Evolutionary conservation across 768 basidiomycete genomes (phyloP).

Genomic region (Gyrodon lividus): DNA sequence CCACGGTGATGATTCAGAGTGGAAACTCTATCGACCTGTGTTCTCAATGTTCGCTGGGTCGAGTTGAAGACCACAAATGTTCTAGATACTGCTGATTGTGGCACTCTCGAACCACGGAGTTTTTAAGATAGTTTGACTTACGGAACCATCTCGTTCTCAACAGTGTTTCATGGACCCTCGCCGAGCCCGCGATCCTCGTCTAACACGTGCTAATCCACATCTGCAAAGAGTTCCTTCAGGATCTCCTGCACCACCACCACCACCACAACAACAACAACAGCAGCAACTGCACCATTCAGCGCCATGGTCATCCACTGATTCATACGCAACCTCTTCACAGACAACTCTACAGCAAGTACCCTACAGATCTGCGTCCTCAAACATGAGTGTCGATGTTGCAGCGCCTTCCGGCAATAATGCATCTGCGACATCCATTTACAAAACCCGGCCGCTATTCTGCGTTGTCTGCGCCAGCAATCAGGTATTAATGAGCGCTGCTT

Average conservation of each 20-base stretch:
- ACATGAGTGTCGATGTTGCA: conserved; percentile 2
- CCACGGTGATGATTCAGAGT: conserved; percentile 84
- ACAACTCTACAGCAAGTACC: conserved; percentile 15
- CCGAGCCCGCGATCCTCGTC: conserved; percentile 76
- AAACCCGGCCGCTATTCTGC: conserved; percentile 83
- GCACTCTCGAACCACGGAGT: conserved; percentile 13
- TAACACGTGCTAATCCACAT: conserved; percentile 69
- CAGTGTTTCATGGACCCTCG: conserved; percentile 67
- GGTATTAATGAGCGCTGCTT: conserved; percentile 40
- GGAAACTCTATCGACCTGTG: conserved; percentile 79
- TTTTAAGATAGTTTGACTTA: conserved; percentile 15
- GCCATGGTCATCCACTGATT: conserved; percentile 22
- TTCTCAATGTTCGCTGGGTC: conserved; percentile 48
- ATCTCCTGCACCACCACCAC: conserved; percentile 32
- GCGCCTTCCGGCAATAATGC: conserved; percentile 3
- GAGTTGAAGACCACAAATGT: conserved; percentile 75
- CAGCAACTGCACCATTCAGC: conserved; percentile 10
- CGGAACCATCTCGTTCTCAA: conserved; percentile 11
- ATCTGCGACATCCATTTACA: conserved; percentile 40
- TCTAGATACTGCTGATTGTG: conserved; percentile 96
- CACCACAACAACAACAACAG: conserved; percentile 20
- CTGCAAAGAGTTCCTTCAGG: conserved; percentile 48
- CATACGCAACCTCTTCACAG: conserved; percentile 5
- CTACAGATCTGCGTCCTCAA: conserved; percentile 13
- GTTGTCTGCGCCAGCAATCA: conserved; percentile 99